Percentiles rank a stretch among this genome's conserved stretches.
phyloP scores from a whole-genome alignment of 495 filamentous ascomycete species.

The Lasiosphaeriaceae sp. region DNA sequence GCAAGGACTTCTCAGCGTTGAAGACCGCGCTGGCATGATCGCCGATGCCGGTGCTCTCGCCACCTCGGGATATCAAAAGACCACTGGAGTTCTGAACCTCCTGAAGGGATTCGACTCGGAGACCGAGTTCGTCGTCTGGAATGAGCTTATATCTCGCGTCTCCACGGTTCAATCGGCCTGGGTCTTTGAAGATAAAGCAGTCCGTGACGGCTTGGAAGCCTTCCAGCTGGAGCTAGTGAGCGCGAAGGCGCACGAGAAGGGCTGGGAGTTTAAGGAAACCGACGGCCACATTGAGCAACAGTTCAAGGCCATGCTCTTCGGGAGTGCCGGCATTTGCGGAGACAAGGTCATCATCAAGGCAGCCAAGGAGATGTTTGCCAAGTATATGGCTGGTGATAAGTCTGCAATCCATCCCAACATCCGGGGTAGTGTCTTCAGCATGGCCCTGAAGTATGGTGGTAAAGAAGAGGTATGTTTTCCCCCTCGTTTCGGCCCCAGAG shows the following conservation, averaged over 20 bases:
- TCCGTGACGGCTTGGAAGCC: conserved; percentile 68
- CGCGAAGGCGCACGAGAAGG: conserved; percentile 74
- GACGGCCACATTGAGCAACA: conserved; percentile 91
- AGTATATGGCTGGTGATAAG: conserved; percentile 62
- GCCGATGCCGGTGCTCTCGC: conserved; percentile 91
- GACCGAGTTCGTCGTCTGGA: conserved; percentile 90
- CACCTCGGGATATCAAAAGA: conserved; percentile 86
- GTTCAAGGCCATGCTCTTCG: conserved; percentile 69
- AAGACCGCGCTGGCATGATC: conserved; percentile 93
- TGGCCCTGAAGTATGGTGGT: conserved; percentile 68
- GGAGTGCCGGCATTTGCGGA: conserved; percentile 60
- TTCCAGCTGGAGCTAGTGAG: conserved; percentile 76
- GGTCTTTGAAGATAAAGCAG: conserved; percentile 77
- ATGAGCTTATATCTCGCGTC: conserved; percentile 77
- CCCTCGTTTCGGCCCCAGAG: not conserved
- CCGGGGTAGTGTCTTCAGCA: conserved; percentile 63
- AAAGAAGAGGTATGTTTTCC: conserved; percentile 58
- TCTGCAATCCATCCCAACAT: conserved; percentile 72
- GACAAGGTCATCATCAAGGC: conserved; percentile 59
- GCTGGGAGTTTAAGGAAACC: conserved; percentile 78
- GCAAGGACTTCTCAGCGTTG: conserved; percentile 78
- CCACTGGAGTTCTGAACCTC: conserved; percentile 81
- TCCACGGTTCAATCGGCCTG: conserved; percentile 73
- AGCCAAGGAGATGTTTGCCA: conserved; percentile 70
- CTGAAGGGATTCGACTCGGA: conserved; percentile 81